Evolutionary conservation across 2,329 filamentous ascomycete genomes (phyloP), one percentile per base, ranked within the genome.

Genomic region (Hypomyces perniciosus): DNA sequence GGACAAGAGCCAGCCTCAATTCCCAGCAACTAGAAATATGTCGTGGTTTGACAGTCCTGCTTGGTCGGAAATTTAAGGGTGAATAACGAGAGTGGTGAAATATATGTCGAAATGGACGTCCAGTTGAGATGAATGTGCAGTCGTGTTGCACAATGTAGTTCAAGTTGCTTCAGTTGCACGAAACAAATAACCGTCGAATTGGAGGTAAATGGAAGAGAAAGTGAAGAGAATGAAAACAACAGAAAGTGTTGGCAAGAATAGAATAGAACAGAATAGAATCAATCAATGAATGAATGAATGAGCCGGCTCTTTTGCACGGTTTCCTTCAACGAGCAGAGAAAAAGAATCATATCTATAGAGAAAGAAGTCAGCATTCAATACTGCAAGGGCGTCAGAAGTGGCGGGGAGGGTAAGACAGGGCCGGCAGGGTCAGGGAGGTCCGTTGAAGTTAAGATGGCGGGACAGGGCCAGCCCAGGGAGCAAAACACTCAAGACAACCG

Each of bases 111-210:
- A 27, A 20, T 39, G 13, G 34, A 20, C 13, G 41, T 50, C 33
- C 42, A 28, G 35, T 34, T n/a, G 45, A 38, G 2, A 5, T 38
- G 35, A 38, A n/a, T 38, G 35, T n/a, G 35, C 35, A 38, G 12
- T 13, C 12, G 6, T 6, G 20, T 6, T 38, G 35, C 9, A 34
- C 35, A 37, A 33, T 40, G 29, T 45, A 45, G 35, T 34, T 51
- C 43, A 51, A 51, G 45, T 43, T 27, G n/a, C 39, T 26, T 46
- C 41, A 43, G 43, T 51, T 42, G 48, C 48, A 51, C 48, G n/a
- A 39, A 37, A 42, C 37, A 43, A 41, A 38, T 33, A 42, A 46
- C 43, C 37, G 12, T 8, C 33, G 8, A 42, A 20, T 41, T 37
- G 44, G n/a, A 13, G 28, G 34, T 27, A 43, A 46, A 13, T 28